These are phyloP conservation scores for Auriscalpium microsporum DNA, from an alignment of 768 basidiomycete species.

Conservation along the genomic window DNA sequence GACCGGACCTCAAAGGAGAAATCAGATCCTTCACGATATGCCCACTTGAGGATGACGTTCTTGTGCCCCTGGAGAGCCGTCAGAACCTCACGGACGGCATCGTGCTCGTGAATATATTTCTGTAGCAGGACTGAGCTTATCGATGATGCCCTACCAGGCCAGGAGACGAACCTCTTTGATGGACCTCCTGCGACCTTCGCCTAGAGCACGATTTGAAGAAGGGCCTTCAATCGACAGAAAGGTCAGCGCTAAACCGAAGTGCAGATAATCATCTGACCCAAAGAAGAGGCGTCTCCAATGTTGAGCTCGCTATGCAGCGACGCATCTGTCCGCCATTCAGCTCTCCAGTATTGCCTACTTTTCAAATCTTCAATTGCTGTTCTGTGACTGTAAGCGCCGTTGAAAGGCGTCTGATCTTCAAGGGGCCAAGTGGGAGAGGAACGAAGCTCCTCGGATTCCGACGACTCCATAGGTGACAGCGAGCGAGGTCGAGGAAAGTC, in stretches of 20 bases:
- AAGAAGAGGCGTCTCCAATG: constrained; percentile 62
- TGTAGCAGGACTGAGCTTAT: constrained; percentile 18
- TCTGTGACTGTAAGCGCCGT: constrained; percentile 31
- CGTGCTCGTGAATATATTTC: constrained; percentile 67
- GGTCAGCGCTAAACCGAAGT: no score
- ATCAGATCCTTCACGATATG: constrained; percentile 16
- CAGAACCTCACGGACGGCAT: constrained; percentile 69
- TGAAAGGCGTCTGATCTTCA: not conserved
- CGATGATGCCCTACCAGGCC: not conserved
- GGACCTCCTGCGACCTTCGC: constrained; percentile 37
- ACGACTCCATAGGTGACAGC: constrained; percentile 14
- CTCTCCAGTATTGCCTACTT: constrained; percentile 65
- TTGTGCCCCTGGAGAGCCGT: constrained; percentile 67
- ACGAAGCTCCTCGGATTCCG: not conserved
- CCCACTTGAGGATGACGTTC: constrained; percentile 44
- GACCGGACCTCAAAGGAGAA: constrained; percentile 28
- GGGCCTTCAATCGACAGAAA: constrained; percentile 31
- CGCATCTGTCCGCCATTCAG: constrained; percentile 49
- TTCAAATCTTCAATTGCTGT: constrained; percentile 54
- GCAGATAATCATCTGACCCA: constrained; percentile 36
- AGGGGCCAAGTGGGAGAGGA: not conserved
- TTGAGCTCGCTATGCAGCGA: constrained; percentile 40
- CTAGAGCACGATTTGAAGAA: constrained; percentile 30
- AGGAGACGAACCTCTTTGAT: not conserved
- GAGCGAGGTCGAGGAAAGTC: constrained; percentile 12